Conservation (phyloP, 768 basidiomycete genomes). For the Asterophora lycoperdoides region DNA sequence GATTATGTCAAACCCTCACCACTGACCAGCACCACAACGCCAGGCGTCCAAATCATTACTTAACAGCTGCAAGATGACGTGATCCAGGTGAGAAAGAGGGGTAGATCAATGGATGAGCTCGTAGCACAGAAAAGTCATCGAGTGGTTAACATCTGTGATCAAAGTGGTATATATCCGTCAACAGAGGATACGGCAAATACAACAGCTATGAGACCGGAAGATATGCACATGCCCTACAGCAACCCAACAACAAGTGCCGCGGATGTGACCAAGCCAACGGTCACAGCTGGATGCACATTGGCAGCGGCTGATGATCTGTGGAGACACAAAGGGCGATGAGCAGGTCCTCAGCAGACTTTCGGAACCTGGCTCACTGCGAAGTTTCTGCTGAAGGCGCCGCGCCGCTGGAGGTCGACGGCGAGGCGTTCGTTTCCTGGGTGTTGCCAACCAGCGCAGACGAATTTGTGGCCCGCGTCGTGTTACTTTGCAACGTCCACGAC, state of each 20-base stretch:
- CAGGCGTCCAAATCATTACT: no score
- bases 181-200: neutral
- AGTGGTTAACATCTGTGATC: neutral
- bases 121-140: no score
- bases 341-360: neutral
- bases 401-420: neutral
- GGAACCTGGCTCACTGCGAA: conserved; percentile 4
- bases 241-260: neutral
- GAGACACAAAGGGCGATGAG: neutral
- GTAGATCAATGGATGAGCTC: no score
- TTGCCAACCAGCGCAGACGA: conserved; percentile 57
- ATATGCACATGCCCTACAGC: conserved; percentile 2
- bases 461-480: conserved; percentile 68
- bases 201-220: neutral
- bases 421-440: neutral
- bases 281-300: neutral
- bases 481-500: conserved; percentile 65
- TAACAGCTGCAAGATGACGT: no score
- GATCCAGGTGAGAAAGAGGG: no score
- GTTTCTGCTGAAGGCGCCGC: neutral
- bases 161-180: neutral
- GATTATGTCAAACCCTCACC: no score
- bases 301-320: conserved; percentile 5
- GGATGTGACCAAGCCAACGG: neutral
- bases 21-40: no score